Evolutionary conservation across 2,329 filamentous ascomycete genomes (phyloP).

Genomic region (Phaeosphaeria sp.): DNA sequence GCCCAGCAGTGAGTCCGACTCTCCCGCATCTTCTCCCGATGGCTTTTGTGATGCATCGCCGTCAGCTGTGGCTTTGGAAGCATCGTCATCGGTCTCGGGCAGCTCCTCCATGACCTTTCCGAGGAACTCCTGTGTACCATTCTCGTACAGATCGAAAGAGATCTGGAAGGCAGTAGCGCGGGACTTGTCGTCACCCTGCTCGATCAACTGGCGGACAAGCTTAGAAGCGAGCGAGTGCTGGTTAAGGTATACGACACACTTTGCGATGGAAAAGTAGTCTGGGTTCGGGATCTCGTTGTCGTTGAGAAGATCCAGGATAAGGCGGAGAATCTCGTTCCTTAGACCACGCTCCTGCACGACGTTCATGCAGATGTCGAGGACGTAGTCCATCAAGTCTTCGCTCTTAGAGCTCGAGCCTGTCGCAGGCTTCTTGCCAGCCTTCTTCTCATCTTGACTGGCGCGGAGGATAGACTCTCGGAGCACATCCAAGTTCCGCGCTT

Average conservation of each 20-base stretch:
- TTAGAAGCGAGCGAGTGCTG: slow-evolving; percentile 88
- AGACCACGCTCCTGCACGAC: slow-evolving; percentile 92
- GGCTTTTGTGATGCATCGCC: slow-evolving; percentile 46
- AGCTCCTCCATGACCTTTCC: slow-evolving; percentile 86
- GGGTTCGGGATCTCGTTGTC: slow-evolving; percentile 90
- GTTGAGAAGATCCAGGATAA: slow-evolving; percentile 94
- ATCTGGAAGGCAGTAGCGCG: slow-evolving; percentile 94
- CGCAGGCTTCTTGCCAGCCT: slow-evolving; percentile 63
- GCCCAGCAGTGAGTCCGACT: slow-evolving; percentile 65
- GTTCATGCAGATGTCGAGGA: slow-evolving; percentile 95
- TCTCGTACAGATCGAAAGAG: slow-evolving; percentile 97
- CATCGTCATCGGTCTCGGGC: slow-evolving; percentile 60
- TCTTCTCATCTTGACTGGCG: slow-evolving; percentile 85
- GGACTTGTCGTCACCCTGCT: slow-evolving; percentile 78
- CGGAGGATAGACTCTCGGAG: slow-evolving; percentile 85
- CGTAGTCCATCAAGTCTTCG: slow-evolving; percentile 96
- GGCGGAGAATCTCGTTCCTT: slow-evolving; percentile 80
- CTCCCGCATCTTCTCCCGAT: slow-evolving; percentile 56
- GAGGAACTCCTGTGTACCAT: slow-evolving; percentile 96
- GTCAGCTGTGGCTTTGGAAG: slow-evolving; percentile 49
- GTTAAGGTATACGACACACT: slow-evolving; percentile 95
- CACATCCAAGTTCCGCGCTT: slow-evolving; percentile 90
- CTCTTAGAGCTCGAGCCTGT: slow-evolving; percentile 66
- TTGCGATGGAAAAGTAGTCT: slow-evolving; percentile 97
- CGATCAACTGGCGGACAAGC: slow-evolving; percentile 82